Base-by-base conservation (phyloP, 169 alveolate genomes). In the Plasmodium chabaudi region DNA sequence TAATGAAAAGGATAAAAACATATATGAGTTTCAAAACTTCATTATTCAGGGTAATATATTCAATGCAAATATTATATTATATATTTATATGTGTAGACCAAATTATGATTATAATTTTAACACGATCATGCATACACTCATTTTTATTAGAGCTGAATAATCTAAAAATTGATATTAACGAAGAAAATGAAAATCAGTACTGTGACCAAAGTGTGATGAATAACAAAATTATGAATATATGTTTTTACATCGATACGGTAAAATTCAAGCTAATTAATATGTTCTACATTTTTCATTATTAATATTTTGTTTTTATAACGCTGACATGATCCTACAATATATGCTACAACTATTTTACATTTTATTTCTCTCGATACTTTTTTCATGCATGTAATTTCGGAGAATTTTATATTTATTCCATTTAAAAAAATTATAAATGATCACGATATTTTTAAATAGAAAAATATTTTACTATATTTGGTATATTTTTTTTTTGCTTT, bases 1-100 rank as follows among this genome's bases (percentile, higher is more conserved):
- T 47, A 61, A 79, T 46, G 84, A 79, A 79, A 79, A 79, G 79
- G 89, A 79, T 17, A 79, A 44, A 67, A 55, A 55, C 72, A 65
- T 79, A n/a, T 27, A 79, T 49, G 89, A 79, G 17, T 25, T 79
- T 42, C 89, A 67, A 79, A 65, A 21, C 39, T 79, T 47, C 44
- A 57, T 79, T 59, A 39, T 79, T 15, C 25, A 67, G 2, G 89
- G 89, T 79, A 79, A 25, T 9, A 6, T 9, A 42, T 42, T 42
- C 13, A 59, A 25, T 19, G 17, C 42, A 34, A 34, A 34, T 34
- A 2, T 34, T 34, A 34, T 34, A 34, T 34, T 34, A 9, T 34
- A 34, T 34, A 55, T 68, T 9, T 12, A 27, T 27, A 68, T 17
- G 59, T 51, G 59, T 57, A 57, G 21, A n/a, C 77, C 17, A 25